Conservation (phyloP, 768 basidiomycete genomes). For the Termitomyces sp. region DNA sequence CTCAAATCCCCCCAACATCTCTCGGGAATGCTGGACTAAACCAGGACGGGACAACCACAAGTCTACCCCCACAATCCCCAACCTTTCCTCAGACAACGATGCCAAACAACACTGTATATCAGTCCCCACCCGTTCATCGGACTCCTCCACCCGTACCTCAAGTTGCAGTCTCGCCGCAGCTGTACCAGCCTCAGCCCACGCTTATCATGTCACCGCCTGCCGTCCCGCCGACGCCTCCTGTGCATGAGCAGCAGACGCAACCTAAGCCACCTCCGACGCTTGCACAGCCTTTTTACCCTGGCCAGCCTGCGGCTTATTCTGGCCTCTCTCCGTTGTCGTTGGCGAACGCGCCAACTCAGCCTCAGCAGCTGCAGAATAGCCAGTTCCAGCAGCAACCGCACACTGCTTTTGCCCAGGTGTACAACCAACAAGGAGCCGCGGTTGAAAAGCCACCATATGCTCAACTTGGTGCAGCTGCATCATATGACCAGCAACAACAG, state of each 20-base stretch:
- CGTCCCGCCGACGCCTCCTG: background rate
- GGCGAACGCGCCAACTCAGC: background rate
- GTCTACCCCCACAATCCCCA: no score
- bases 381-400: background rate
- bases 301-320: background rate
- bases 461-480: background rate
- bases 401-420: no score
- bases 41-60: background rate
- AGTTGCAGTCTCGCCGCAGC: background rate
- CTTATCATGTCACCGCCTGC: background rate
- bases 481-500: background rate
- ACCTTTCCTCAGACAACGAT: background rate
- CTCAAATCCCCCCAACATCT: background rate
- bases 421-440: background rate
- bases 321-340: background rate
- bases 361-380: background rate
- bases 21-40: background rate
- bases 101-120: background rate
- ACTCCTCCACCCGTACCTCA: background rate
- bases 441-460: background rate
- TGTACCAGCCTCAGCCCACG: constrained; percentile 8
- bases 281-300: background rate
- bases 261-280: background rate
- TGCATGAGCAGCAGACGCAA: background rate
- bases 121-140: no score